Base-by-base conservation (phyloP, 1,284 basidiomycete genomes). In the Pascua guehoae region DNA sequence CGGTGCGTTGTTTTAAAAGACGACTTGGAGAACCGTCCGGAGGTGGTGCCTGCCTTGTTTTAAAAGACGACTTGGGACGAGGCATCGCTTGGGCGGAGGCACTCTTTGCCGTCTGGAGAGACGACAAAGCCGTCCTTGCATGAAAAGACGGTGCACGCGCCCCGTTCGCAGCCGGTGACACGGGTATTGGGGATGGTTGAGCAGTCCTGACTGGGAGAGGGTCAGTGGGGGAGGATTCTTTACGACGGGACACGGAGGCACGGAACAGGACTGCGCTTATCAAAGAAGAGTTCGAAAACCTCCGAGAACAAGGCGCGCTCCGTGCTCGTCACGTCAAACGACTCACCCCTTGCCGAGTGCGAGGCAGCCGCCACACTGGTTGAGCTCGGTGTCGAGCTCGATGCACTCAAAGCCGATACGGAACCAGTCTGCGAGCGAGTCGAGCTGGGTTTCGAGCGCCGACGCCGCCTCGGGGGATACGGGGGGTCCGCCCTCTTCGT, bases 351-450 rank as follows among this genome's bases (percentile, higher is more conserved):
- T 57, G 37, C 75, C 76, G 17, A 78, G 66, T 2, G 70, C 70
- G 12, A 73, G 60, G 64, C 77, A 79, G 11, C 76, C 77, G 36
- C 77, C 77, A 56, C 77, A 79, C 52, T 69, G 71, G 52, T 72
- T 72, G 44, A 74, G 58, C 62, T 78, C 77, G 9, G 66, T 69
- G 18, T 71, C 72, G n/a, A 74, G 62, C 55, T 78, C 76, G 47
- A 77, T 64, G 54, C 77, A 79, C 62, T 79, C 76, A 58, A 79
- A 79, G 5, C 76, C 77, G 45, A 75, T 60, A 48, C 67, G 71
- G 69, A 79, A 77, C 76, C 77, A 79, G 60, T 77, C 74, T 8
- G 73, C 72, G 18, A 79, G 54, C 16, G 63, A 66, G 40, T 64
- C 65, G 49, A 79, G 64, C 50, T 67, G 63, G 12, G 41, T 51